Evolutionary conservation across 345 rosid species (phyloP).

Genomic region (Eucalyptus lansdowneana): DNA sequence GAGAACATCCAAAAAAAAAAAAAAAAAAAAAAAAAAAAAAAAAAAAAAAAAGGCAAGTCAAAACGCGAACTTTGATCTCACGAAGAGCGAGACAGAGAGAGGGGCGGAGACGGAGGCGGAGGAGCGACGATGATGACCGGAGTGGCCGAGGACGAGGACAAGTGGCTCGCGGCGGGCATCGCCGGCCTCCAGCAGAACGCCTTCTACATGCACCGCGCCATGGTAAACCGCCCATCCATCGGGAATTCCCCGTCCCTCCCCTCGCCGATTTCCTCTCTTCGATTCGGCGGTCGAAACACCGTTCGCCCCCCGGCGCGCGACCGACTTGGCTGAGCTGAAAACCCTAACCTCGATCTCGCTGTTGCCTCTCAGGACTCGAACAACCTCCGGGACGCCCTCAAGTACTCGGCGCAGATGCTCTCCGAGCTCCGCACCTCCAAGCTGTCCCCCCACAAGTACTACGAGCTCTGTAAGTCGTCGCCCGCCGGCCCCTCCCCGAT

Average conservation of each 20-base stretch:
- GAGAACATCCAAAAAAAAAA: neutral
- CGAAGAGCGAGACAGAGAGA: neutral
- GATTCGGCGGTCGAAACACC: neutral
- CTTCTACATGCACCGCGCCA: conserved; percentile 95
- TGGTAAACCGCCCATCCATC: conserved; percentile 32
- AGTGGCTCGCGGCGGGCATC: conserved; percentile 92
- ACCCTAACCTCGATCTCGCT: conserved; percentile 10
- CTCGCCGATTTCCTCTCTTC: neutral
- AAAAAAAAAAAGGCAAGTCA: neutral
- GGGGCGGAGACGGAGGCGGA: neutral
- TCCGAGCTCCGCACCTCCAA: conserved; percentile 96
- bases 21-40: too few species aligned
- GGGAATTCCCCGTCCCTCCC: neutral
- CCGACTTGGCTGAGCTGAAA: neutral
- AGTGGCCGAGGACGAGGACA: conserved; percentile 91
- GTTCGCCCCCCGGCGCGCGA: neutral
- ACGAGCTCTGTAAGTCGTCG: conserved; percentile 66
- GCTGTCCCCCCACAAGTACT: conserved; percentile 95
- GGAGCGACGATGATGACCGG: conserved; percentile 56
- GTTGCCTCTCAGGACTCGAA: conserved; percentile 57
- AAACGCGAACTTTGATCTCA: neutral
- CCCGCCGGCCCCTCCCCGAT: too few species aligned
- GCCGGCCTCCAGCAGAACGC: conserved; percentile 98
- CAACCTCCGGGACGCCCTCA: conserved; percentile 91
- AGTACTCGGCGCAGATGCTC: conserved; percentile 98